These are phyloP conservation scores for Populus euphratica DNA, from an alignment of 345 rosid genomes.

Conservation along the genomic window DNA sequence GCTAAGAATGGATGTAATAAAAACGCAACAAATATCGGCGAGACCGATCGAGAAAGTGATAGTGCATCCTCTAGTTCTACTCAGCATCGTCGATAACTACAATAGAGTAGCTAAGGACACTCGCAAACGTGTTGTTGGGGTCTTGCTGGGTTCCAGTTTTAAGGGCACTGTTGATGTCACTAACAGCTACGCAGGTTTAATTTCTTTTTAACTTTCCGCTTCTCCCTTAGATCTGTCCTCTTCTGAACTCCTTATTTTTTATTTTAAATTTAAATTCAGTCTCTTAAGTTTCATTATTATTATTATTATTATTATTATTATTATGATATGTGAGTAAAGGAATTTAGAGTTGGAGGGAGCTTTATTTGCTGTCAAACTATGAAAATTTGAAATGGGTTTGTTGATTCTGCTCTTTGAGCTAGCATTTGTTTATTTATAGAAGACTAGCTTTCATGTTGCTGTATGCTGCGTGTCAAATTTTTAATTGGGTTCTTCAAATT, in stretches of 20 bases:
- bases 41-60: slow-evolving; percentile 88
- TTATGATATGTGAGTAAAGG: neutral
- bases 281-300: neutral
- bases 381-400: neutral
- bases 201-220: neutral
- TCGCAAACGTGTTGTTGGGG: slow-evolving; percentile 30
- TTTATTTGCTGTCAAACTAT: neutral
- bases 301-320: neutral
- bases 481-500: neutral
- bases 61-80: slow-evolving; percentile 92
- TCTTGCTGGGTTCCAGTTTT: slow-evolving; percentile 28
- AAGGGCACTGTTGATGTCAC: slow-evolving; percentile 33
- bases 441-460: no score
- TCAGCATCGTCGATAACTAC: slow-evolving; percentile 93
- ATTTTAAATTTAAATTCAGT: neutral
- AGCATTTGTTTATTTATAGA: no score
- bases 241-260: neutral
- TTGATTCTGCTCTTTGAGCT: no score
- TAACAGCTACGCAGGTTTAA: slow-evolving; percentile 28
- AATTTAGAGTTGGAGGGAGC: neutral
- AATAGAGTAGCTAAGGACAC: slow-evolving; percentile 25
- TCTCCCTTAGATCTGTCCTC: slow-evolving; percentile 1
- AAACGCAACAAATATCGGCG: slow-evolving; percentile 80
- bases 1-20: slow-evolving; percentile 76
- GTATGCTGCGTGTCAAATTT: neutral